phyloP scores from a whole-genome alignment of 805 yeast species.

The Wickerhamiella kurtzmanii region DNA sequence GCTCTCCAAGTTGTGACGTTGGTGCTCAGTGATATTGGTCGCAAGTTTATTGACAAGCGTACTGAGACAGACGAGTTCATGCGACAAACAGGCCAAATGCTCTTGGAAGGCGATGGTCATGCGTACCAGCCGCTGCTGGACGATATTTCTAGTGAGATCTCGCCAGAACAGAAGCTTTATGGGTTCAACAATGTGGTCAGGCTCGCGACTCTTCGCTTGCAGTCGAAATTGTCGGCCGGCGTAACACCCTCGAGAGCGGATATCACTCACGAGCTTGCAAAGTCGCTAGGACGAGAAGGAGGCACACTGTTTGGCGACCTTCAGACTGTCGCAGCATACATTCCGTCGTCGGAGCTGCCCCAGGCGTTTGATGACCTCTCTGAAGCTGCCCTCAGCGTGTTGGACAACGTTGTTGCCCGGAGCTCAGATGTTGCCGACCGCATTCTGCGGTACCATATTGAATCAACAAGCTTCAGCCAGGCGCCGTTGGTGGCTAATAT shows the following conservation, averaged over 20 bases:
- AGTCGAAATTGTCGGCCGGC: constrained; percentile 1
- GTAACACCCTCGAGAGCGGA: constrained; percentile 22
- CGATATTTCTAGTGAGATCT: constrained; percentile 11
- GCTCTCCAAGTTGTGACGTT: constrained; percentile 11
- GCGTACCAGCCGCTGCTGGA: constrained; percentile 15
- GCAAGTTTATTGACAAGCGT: constrained; percentile 19
- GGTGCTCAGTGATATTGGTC: constrained; percentile 24
- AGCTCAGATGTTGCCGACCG: constrained; percentile 21
- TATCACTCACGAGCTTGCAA: constrained; percentile 24
- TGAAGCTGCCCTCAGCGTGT: constrained; percentile 22
- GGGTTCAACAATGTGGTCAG: constrained; percentile 11
- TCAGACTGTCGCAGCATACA: constrained; percentile 25
- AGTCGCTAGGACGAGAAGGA: constrained; percentile 21
- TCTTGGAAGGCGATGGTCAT: constrained; percentile 18
- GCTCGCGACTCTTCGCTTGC: constrained; percentile 7
- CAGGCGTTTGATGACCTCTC: constrained; percentile 28
- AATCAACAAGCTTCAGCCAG: constrained; percentile 11
- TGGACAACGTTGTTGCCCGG: constrained; percentile 16
- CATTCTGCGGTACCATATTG: constrained; percentile 17
- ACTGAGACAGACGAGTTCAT: constrained; percentile 26
- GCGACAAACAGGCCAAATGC: constrained; percentile 21
- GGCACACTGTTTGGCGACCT: constrained; percentile 25
- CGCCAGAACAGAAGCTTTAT: constrained; percentile 14
- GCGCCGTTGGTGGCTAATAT: constrained; percentile 16
- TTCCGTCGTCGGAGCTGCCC: constrained; percentile 22